Conservation (phyloP, 495 filamentous ascomycete species). For the Xylaria grammica region DNA sequence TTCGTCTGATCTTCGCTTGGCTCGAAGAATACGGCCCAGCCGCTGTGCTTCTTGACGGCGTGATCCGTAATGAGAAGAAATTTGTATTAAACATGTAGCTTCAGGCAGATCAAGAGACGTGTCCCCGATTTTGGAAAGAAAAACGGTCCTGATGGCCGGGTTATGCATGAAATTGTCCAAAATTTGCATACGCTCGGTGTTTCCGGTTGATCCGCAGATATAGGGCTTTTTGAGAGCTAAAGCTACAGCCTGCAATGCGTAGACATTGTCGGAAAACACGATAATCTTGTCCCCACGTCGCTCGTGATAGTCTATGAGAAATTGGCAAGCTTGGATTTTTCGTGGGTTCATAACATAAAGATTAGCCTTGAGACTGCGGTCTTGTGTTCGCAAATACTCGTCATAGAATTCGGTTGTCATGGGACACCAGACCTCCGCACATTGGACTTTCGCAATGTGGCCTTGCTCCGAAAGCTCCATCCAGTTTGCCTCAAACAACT, state of each 20-base stretch:
- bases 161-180: conserved; percentile 98
- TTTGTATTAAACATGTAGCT: conserved; percentile 96
- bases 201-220: conserved; percentile 90
- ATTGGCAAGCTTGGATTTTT: conserved; percentile 97
- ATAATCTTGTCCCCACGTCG: conserved; percentile 97
- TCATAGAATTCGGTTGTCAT: conserved; percentile 99
- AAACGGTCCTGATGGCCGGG: conserved; percentile 89
- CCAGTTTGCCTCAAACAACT: conserved; percentile 98
- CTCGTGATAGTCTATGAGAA: conserved; percentile 97
- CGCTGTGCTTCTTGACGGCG: conserved; percentile 97
- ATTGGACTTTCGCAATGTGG: conserved; percentile 96
- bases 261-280: conserved; percentile 98
- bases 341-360: conserved; percentile 97
- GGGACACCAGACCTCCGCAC: conserved; percentile 98
- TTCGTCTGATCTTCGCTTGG: conserved; percentile 96
- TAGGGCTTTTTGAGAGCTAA: conserved; percentile 83
- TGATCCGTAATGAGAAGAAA: conserved; percentile 97
- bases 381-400: conserved; percentile 72
- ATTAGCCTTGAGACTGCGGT: conserved; percentile 65
- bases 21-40: conserved; percentile 91
- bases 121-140: conserved; percentile 97
- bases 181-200: conserved; percentile 85
- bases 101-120: conserved; percentile 96
- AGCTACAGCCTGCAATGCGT: conserved; percentile 86
- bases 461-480: conserved; percentile 97